Evolutionary conservation across 257 asterid genomes (phyloP).

Genomic region (Ilex aquifolium): DNA sequence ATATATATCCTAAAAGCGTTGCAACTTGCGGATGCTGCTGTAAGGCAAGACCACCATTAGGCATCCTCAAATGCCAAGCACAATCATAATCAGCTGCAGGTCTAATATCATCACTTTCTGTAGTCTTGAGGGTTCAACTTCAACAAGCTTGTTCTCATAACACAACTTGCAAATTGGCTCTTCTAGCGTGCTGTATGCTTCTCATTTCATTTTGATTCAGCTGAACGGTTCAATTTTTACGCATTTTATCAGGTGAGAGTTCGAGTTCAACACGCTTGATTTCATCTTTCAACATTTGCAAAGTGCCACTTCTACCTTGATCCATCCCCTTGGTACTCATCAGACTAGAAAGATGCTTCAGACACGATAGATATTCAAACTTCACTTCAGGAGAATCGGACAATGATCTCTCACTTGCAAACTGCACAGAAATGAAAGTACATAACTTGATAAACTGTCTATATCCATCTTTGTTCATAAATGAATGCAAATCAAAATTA

Average conservation of each 20-base stretch:
- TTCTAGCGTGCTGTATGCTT: too few species aligned
- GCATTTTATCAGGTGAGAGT: constrained; percentile 16
- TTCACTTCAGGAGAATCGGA: constrained; percentile 46
- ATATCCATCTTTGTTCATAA: too few species aligned
- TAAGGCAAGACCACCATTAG: too few species aligned
- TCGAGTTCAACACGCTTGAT: constrained; percentile 46
- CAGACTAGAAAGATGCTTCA: constrained; percentile 36
- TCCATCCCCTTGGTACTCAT: constrained; percentile 15
- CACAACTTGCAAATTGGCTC: too few species aligned
- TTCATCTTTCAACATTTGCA: constrained; percentile 41
- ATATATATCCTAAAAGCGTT: too few species aligned
- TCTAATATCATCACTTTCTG: too few species aligned
- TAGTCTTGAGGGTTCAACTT: too few species aligned
- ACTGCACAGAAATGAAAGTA: constrained; percentile 36
- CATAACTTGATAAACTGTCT: neutral
- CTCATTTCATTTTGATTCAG: neutral
- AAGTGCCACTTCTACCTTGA: constrained; percentile 12
- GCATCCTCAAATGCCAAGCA: too few species aligned
- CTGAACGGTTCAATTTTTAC: neutral
- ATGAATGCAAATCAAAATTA: too few species aligned
- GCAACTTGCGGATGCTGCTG: too few species aligned
- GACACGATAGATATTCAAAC: constrained; percentile 62
- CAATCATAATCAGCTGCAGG: too few species aligned
- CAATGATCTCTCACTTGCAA: constrained; percentile 28
- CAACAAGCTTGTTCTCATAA: too few species aligned